These are phyloP conservation scores for Stromatinia cepivora DNA, from an alignment of 2,329 filamentous ascomycete species.

Conservation along the genomic window DNA sequence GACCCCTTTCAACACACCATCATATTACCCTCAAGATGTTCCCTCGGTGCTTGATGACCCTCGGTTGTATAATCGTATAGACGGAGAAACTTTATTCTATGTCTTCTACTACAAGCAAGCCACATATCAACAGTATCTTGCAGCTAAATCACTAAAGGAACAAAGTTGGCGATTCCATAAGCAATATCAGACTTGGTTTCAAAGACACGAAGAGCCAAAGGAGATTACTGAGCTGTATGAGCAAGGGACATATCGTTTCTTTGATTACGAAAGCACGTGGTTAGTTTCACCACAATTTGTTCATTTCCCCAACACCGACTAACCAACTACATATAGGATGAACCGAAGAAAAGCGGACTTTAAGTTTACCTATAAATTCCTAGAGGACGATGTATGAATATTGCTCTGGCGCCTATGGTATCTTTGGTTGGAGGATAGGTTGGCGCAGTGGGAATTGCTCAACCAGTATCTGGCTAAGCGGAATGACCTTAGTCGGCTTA, in stretches of 20 bases:
- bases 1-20: slow-evolving; percentile 72
- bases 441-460: slow-evolving; percentile 59
- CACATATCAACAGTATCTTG: slow-evolving; percentile 91
- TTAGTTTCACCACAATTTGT: slow-evolving; percentile 44
- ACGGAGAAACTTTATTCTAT: slow-evolving; percentile 96
- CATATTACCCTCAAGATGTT: slow-evolving; percentile 92
- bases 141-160: slow-evolving; percentile 94
- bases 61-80: slow-evolving; percentile 81
- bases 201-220: slow-evolving; percentile 97
- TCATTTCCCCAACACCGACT: slow-evolving; percentile 1
- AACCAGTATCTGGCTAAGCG: slow-evolving; percentile 59
- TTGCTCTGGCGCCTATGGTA: slow-evolving; percentile 63
- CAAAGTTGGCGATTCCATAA: slow-evolving; percentile 99
- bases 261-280: slow-evolving; percentile 99
- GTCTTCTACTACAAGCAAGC: slow-evolving; percentile 99
- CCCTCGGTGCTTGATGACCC: slow-evolving; percentile 89
- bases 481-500: slow-evolving; percentile 33
- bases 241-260: slow-evolving; percentile 98
- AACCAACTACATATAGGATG: slow-evolving; percentile 66
- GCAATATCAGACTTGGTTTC: slow-evolving; percentile 99
- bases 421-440: slow-evolving; percentile 70
- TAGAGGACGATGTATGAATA: slow-evolving; percentile 84
- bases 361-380: slow-evolving; percentile 96
- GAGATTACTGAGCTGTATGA: slow-evolving; percentile 98
- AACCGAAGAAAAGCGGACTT: slow-evolving; percentile 97